Conservation (phyloP, 495 filamentous ascomycete species). For the Lophium mytilinum region DNA sequence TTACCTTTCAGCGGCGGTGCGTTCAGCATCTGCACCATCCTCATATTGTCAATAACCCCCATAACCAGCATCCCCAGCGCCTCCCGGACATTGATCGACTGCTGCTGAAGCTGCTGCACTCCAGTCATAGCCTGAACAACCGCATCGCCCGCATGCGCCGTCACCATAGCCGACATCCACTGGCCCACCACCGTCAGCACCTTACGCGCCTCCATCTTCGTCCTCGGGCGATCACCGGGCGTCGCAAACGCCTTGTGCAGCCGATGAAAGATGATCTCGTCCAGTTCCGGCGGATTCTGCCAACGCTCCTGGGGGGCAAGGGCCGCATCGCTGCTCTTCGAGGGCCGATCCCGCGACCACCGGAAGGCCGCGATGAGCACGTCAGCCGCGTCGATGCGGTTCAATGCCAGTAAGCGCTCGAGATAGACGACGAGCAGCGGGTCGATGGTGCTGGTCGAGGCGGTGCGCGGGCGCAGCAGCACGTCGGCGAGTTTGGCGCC, state of each 20-base stretch:
- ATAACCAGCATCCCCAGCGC: conserved; percentile 48
- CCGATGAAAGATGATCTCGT: conserved; percentile 44
- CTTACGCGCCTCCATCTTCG: conserved; percentile 24
- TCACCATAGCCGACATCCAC: conserved; percentile 35
- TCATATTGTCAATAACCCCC: conserved; percentile 42
- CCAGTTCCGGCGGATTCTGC: conserved; percentile 36
- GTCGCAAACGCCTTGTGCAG: conserved; percentile 40
- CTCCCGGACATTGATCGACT: conserved; percentile 44
- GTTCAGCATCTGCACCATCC: conserved; percentile 39
- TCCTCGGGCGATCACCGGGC: conserved; percentile 26
- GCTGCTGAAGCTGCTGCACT: conserved; percentile 30
- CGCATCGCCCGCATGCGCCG: conserved; percentile 23
- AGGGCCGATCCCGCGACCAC: conserved; percentile 46
- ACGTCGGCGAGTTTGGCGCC: conserved; percentile 48
- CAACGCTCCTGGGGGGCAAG: conserved; percentile 13
- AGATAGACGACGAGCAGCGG: conserved; percentile 57
- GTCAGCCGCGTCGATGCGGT: conserved; percentile 46
- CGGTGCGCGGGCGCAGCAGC: conserved; percentile 46
- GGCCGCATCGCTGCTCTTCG: conserved; percentile 1
- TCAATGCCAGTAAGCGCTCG: conserved; percentile 48
- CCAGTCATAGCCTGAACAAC: conserved; percentile 32
- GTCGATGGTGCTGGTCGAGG: conserved; percentile 48
- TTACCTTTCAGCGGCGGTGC: conserved; percentile 40
- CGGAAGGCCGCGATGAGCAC: conserved; percentile 52
- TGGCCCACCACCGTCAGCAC: conserved; percentile 25